Percentiles rank a stretch among this genome's conserved stretches.
Conservation (phyloP, 495 filamentous ascomycete species). For the Cudoniella acicularis region DNA sequence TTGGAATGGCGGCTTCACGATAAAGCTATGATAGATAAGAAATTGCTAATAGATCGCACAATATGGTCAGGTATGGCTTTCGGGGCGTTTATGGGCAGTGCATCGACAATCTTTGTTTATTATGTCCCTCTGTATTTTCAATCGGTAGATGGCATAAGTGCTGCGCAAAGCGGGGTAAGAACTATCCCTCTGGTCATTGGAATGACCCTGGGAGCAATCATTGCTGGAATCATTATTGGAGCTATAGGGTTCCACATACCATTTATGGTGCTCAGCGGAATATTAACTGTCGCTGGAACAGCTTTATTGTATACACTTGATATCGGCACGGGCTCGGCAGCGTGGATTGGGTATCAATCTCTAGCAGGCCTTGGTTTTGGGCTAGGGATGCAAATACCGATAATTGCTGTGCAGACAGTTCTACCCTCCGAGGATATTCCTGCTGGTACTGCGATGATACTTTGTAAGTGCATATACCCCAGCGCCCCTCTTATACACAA, state of each 20-base stretch:
- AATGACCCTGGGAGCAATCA: slow-evolving; percentile 28
- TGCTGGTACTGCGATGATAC: slow-evolving; percentile 1
- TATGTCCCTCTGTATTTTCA: slow-evolving; percentile 83
- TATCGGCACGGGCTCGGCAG: background rate
- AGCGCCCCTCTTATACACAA: too few relatives aligned
- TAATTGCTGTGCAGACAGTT: slow-evolving; percentile 3
- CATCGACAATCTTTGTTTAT: slow-evolving; percentile 42
- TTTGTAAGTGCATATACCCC: too few relatives aligned
- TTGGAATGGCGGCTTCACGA: slow-evolving; percentile 42
- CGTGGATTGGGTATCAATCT: slow-evolving; percentile 13
- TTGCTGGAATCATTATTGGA: slow-evolving; percentile 49
- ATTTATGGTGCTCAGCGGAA: background rate
- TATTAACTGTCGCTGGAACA: slow-evolving; percentile 20
- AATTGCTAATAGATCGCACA: slow-evolving; percentile 14
- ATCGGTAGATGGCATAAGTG: slow-evolving; percentile 52
- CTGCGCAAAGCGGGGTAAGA: slow-evolving; percentile 65
- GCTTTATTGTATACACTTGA: slow-evolving; percentile 30
- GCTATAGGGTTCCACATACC: slow-evolving; percentile 46
- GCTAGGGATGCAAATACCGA: background rate
- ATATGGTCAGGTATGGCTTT: slow-evolving; percentile 36
- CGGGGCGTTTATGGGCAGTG: slow-evolving; percentile 16
- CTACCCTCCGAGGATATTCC: background rate
- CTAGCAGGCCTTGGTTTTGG: slow-evolving; percentile 1
- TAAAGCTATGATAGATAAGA: slow-evolving; percentile 43
- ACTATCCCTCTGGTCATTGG: slow-evolving; percentile 52